A percentile compares a stretch with the other conserved stretches of the same genome.
These are phyloP conservation scores for Aspergillus biplanus DNA, from an alignment of 495 filamentous ascomycete genomes.

Conservation along the genomic window DNA sequence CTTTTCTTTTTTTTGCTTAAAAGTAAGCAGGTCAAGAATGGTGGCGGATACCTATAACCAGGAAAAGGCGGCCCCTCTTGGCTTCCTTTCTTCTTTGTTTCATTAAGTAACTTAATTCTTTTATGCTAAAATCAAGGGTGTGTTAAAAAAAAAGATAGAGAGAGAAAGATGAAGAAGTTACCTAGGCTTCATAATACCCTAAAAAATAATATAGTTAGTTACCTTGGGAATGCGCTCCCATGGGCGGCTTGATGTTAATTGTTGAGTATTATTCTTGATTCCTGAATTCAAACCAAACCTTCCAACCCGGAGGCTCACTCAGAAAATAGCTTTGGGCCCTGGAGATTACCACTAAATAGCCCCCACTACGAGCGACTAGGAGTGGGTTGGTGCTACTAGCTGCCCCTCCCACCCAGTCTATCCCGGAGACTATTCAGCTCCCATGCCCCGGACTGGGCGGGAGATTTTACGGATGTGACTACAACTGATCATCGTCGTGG, in stretches of 20 bases:
- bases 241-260: too few species aligned
- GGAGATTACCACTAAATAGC: slow-evolving; percentile 4
- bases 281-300: slow-evolving; percentile 15
- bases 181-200: too few species aligned
- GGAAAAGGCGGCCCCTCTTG: slow-evolving; percentile 11
- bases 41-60: slow-evolving; percentile 14
- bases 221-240: background rate
- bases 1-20: background rate
- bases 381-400: slow-evolving; percentile 6
- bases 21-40: background rate
- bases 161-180: slow-evolving; percentile 1
- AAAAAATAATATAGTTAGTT: background rate
- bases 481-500: slow-evolving; percentile 1
- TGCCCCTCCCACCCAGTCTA: slow-evolving; percentile 13
- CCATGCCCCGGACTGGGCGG: slow-evolving; percentile 15
- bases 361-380: background rate
- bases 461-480: background rate
- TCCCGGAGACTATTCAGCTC: slow-evolving; percentile 15
- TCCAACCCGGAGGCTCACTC: slow-evolving; percentile 18
- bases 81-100: slow-evolving; percentile 10
- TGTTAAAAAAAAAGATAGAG: background rate
- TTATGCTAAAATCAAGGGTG: background rate
- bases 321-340: slow-evolving; percentile 16
- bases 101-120: background rate
- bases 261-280: background rate